Evolutionary conservation across 108 stramenopile genomes (phyloP).

Genomic region (Cyclotella sp.): DNA sequence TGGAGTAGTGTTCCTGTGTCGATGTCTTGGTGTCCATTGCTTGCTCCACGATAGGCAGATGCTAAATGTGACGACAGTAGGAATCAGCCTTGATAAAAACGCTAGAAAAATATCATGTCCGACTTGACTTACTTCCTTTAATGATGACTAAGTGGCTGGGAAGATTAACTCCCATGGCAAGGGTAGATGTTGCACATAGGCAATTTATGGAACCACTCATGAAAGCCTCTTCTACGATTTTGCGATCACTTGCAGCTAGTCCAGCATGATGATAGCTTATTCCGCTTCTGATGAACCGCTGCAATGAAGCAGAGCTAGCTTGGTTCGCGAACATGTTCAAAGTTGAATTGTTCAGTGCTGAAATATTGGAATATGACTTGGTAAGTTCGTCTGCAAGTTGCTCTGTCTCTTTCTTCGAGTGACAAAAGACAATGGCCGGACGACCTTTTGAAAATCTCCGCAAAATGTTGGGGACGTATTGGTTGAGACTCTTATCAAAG

Average conservation of each 20-base stretch:
- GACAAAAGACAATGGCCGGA: slow-evolving; percentile 94
- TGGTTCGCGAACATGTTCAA: slow-evolving; percentile 41
- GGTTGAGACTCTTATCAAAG: slow-evolving; percentile 84
- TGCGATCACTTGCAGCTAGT: slow-evolving; percentile 69
- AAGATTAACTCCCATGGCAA: slow-evolving; percentile 97
- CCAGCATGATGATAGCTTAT: slow-evolving; percentile 94
- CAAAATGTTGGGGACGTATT: slow-evolving; percentile 76
- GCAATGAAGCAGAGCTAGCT: slow-evolving; percentile 57
- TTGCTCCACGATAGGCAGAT: slow-evolving; percentile 87
- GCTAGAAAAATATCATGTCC: no score
- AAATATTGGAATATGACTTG: slow-evolving; percentile 36
- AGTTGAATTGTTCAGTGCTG: slow-evolving; percentile 36
- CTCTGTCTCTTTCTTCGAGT: slow-evolving; percentile 93
- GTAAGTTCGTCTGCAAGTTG: slow-evolving; percentile 69
- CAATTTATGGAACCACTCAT: slow-evolving; percentile 64
- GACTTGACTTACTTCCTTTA: slow-evolving; percentile 16
- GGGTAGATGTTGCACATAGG: slow-evolving; percentile 94
- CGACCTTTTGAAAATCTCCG: slow-evolving; percentile 77
- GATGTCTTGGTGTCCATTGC: slow-evolving; percentile 82
- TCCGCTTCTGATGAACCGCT: slow-evolving; percentile 71
- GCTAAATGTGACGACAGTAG: slow-evolving; percentile 36
- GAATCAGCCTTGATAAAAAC: background rate
- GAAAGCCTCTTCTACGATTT: slow-evolving; percentile 84
- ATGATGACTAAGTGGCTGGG: slow-evolving; percentile 96
- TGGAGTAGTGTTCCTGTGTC: slow-evolving; percentile 88